Conservation (phyloP, 148 eudicot species). For the Rhododendron mucronatum region DNA sequence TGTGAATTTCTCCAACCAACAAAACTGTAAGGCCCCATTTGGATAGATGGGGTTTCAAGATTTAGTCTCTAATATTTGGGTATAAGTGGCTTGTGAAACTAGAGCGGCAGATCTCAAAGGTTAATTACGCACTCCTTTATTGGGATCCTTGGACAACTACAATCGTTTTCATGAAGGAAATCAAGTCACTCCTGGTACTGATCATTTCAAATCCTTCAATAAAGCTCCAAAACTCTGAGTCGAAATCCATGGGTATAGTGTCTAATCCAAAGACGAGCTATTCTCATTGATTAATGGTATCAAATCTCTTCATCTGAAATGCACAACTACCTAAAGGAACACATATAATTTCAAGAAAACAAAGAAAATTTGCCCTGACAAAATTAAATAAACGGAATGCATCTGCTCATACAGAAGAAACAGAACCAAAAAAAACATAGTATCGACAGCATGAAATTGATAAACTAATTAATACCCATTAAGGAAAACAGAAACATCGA, state of each 20-base stretch:
- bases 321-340: not conserved
- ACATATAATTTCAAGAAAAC: not conserved
- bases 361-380: not conserved
- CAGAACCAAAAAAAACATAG: not conserved
- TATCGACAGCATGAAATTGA: not conserved
- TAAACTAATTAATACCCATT: not conserved
- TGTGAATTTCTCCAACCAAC: not conserved
- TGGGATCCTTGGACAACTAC: not conserved
- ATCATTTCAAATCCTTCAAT: not conserved
- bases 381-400: not conserved
- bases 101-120: not conserved
- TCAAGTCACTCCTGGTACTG: not conserved
- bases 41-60: not conserved
- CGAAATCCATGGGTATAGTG: not conserved
- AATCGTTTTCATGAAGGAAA: not conserved
- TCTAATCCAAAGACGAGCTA: not conserved
- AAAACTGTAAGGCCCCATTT: not conserved
- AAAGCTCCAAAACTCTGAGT: not conserved
- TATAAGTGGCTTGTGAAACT: not conserved
- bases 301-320: not conserved
- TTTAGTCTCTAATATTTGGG: not conserved
- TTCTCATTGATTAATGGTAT: not conserved
- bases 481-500: not conserved
- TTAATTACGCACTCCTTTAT: not conserved
- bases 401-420: not conserved